Evolutionary conservation across 352 stramenopile species (phyloP).

Genomic region (Phytophthora ramorum): DNA sequence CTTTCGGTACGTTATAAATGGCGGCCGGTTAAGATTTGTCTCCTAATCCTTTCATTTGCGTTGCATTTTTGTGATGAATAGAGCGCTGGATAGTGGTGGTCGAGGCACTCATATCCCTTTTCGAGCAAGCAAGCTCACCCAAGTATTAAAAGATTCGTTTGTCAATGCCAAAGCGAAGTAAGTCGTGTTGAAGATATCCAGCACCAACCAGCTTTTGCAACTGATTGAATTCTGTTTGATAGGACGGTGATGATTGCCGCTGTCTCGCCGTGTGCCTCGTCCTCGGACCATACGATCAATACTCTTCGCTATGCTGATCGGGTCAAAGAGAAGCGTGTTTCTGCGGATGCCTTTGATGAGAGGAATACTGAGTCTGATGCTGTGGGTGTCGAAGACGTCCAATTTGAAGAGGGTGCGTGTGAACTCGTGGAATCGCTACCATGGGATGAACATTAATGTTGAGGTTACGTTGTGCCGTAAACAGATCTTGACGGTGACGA

Average conservation of each 20-base stretch:
- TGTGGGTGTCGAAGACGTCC: constrained; percentile 67
- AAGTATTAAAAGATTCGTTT: constrained; percentile 99
- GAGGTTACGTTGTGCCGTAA: background rate
- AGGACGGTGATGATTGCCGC: constrained; percentile 97
- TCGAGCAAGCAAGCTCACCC: constrained; percentile 96
- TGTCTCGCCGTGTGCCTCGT: constrained; percentile 93
- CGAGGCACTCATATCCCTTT: constrained; percentile 94
- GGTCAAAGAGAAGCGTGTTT: constrained; percentile 96
- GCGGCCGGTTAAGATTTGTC: too few relatives aligned
- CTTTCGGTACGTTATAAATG: constrained; percentile 72
- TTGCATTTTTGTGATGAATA: constrained; percentile 14
- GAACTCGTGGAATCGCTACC: background rate
- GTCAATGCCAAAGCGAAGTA: constrained; percentile 92
- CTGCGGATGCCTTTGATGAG: constrained; percentile 72
- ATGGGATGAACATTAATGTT: background rate
- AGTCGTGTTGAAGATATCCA: background rate
- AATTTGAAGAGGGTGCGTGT: constrained; percentile 58
- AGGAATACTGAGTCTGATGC: constrained; percentile 27
- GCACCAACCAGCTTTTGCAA: background rate
- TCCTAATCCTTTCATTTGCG: background rate
- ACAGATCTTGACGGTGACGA: constrained; percentile 24
- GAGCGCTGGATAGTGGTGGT: constrained; percentile 92
- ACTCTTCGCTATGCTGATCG: constrained; percentile 97
- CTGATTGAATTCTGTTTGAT: background rate
- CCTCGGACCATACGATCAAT: constrained; percentile 97